These are phyloP conservation scores for Rubroboletus pulcherrimus DNA, from an alignment of 768 basidiomycete species.

Conservation along the genomic window DNA sequence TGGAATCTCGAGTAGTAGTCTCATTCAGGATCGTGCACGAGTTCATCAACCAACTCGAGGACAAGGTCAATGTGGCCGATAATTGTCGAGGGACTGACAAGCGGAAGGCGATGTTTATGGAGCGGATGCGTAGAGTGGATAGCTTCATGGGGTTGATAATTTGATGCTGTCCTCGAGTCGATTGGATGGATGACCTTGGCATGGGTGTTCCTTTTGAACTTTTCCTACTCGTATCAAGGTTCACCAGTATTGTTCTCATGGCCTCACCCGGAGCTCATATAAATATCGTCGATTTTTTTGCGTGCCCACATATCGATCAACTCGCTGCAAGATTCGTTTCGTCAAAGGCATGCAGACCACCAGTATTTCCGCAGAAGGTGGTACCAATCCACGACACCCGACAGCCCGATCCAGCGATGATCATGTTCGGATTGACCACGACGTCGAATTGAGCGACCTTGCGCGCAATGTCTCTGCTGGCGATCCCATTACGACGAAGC, in stretches of 20 bases:
- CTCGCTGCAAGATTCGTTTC: background rate
- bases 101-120: too few species aligned
- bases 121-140: too few species aligned
- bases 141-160: too few species aligned
- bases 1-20: background rate
- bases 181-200: too few species aligned
- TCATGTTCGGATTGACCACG: background rate
- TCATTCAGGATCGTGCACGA: too few species aligned
- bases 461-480: background rate
- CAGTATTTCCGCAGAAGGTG: background rate
- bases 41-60: too few species aligned
- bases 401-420: background rate
- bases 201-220: too few species aligned
- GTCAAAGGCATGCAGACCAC: slow-evolving; percentile 13
- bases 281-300: background rate
- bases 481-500: background rate
- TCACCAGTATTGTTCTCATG: background rate
- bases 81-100: too few species aligned
- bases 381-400: slow-evolving; percentile 9
- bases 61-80: too few species aligned
- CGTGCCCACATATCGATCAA: background rate
- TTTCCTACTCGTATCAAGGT: too few species aligned
- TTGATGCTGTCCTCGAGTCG: too few species aligned
- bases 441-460: slow-evolving; percentile 9
- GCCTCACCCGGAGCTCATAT: background rate